Evolutionary conservation across 2,329 filamentous ascomycete species (phyloP).

Genomic region (Coleophoma crateriformis): DNA sequence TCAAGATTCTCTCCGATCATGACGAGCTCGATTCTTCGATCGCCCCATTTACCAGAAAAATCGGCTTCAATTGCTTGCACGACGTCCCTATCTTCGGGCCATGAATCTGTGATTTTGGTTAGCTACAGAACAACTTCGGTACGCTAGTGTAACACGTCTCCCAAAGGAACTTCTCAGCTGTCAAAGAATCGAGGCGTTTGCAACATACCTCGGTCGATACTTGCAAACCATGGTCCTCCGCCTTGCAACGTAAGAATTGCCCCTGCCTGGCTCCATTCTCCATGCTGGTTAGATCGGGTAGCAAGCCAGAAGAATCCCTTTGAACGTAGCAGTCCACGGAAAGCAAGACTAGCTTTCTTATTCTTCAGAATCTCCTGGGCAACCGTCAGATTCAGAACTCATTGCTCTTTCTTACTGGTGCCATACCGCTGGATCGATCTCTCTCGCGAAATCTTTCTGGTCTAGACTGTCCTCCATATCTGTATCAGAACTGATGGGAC

Average conservation of each 20-base stretch:
- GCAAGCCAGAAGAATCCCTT: slow-evolving; percentile 40
- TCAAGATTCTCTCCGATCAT: slow-evolving; percentile 67
- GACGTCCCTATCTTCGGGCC: not conserved
- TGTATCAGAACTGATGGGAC: slow-evolving; percentile 8
- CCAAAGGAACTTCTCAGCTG: no score
- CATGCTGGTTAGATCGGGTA: slow-evolving; percentile 33
- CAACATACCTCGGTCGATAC: slow-evolving; percentile 3
- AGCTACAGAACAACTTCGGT: slow-evolving; percentile 9
- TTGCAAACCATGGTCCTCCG: slow-evolving; percentile 9
- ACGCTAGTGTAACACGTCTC: no score
- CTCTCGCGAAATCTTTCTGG: slow-evolving; percentile 1
- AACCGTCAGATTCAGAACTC: slow-evolving; percentile 22
- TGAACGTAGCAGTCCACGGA: slow-evolving; percentile 32
- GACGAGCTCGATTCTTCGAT: slow-evolving; percentile 66
- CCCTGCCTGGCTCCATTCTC: slow-evolving; percentile 39
- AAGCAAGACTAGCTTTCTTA: slow-evolving; percentile 30
- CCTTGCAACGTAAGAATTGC: slow-evolving; percentile 31
- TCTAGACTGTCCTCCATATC: slow-evolving; percentile 4
- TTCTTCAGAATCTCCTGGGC: slow-evolving; percentile 28
- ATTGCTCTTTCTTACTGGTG: slow-evolving; percentile 16
- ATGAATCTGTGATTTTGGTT: not conserved
- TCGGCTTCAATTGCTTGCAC: slow-evolving; percentile 4
- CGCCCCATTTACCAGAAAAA: slow-evolving; percentile 34
- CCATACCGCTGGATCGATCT: slow-evolving; percentile 1
- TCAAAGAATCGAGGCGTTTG: not conserved